Base-by-base conservation (phyloP, 345 rosid species). In the Erysimum cheiranthoides region DNA sequence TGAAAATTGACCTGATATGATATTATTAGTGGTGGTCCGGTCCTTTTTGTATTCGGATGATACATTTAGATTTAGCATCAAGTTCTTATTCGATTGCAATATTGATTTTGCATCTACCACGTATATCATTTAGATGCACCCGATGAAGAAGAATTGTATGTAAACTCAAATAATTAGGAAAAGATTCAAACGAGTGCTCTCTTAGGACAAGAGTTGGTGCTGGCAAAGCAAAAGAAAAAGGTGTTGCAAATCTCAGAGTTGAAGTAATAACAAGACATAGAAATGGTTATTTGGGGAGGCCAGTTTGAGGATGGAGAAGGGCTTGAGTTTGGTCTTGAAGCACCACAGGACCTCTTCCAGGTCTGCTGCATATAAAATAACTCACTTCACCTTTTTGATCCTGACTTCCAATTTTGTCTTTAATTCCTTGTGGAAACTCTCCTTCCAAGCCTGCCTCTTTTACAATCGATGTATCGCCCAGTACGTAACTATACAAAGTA, bases 311-410 rank as follows among this genome's bases (percentile, higher is more conserved):
- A 80, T 83, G 57, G 25, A 89, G 88, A 82, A 92, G 98, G 25
- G 95, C 89, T 47, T 78, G 82, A 30, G 79, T 82, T 65, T 86
- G 87, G 58, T 90, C 85, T 4, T 85, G 61, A 65, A 94, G 86
- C 84, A 92, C 47, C 63, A 84, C 85, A 0, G 97, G 96, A 47
- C 98, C 96, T 75, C 79, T 80, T 8, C 98, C 98, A 28, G 95
- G 89, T 83, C 86, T 83, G n/a, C 93, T 94, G 73, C 97, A 90
- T 69, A 94, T 94, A 79, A 94, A 89, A 80, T 94, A 90, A 77
- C 83, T 86, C 49, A 92, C 90, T 65, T 86, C 93, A 27, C 93
- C 98, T 77, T 73, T 78, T 68, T 73, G 82, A 81, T 88, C 91
- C 77, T 73, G 87, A 68, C 84, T 77, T 32, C 86, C 74, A 49